These are phyloP conservation scores for Amyloporia xantha DNA, from an alignment of 768 basidiomycete genomes.

Conservation along the genomic window DNA sequence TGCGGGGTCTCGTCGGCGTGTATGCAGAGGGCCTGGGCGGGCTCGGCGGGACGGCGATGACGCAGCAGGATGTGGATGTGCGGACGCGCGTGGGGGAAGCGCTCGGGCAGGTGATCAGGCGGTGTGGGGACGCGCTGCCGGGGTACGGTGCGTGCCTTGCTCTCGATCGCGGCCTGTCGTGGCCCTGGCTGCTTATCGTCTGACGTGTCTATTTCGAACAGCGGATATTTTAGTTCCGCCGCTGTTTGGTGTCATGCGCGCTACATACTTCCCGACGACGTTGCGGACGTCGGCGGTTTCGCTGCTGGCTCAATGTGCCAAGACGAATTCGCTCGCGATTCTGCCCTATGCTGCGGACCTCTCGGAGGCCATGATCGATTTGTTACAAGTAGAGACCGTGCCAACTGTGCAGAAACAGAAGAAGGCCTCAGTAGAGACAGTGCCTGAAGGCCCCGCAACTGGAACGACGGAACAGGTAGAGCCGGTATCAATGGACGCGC, in stretches of 20 bases:
- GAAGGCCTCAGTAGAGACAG: constrained; percentile 1
- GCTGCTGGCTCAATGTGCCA: constrained; percentile 68
- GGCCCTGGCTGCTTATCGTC: neutral
- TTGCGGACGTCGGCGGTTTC: constrained; percentile 65
- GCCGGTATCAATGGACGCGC: constrained; percentile 39
- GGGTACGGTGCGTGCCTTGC: constrained; percentile 48
- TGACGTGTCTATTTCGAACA: constrained; percentile 23
- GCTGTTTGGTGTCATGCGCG: constrained; percentile 58
- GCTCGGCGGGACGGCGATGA: constrained; percentile 37
- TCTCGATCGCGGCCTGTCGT: constrained; percentile 11
- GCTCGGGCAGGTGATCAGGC: constrained; percentile 65
- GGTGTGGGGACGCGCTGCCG: constrained; percentile 63
- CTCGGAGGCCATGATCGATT: constrained; percentile 62
- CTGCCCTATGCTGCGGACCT: constrained; percentile 58
- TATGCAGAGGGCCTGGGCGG: constrained; percentile 55
- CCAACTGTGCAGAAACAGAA: constrained; percentile 16
- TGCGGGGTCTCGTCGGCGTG: constrained; percentile 56
- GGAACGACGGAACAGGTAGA: constrained; percentile 3
- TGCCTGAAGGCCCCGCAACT: neutral
- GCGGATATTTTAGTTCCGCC: constrained; percentile 69
- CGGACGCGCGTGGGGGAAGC: constrained; percentile 82
- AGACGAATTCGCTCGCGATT: constrained; percentile 56
- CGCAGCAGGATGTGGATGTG: constrained; percentile 63
- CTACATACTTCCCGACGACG: constrained; percentile 55
- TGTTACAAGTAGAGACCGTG: constrained; percentile 60